Conservation (phyloP, 2,329 filamentous ascomycete species). For the Epichloe scottii region DNA sequence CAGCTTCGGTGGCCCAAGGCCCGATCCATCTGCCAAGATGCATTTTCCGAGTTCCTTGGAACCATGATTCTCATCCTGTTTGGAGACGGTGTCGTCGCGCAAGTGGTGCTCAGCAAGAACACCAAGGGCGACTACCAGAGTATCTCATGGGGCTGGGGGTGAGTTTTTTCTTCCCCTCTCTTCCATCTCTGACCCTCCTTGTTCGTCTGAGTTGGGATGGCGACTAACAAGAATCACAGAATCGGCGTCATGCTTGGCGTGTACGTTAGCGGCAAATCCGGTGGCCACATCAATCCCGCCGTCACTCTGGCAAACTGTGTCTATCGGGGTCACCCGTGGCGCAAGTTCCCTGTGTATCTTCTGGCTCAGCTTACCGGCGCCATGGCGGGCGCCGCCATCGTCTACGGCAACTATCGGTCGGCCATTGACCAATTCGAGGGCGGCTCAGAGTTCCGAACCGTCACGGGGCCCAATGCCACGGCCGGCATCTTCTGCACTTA, state of each 20-base stretch:
- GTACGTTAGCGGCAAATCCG: constrained; percentile 52
- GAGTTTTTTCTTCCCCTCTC: constrained; percentile 11
- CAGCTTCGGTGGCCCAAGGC: constrained; percentile 37
- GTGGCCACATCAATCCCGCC: constrained; percentile 58
- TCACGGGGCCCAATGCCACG: constrained; percentile 44
- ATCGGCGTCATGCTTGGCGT: constrained; percentile 58
- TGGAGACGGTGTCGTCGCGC: constrained; percentile 58
- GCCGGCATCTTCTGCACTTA: constrained; percentile 66
- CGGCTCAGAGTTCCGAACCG: constrained; percentile 45
- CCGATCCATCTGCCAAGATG: constrained; percentile 39
- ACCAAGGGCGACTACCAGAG: constrained; percentile 36
- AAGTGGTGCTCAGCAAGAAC: constrained; percentile 45
- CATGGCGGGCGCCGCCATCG: constrained; percentile 46
- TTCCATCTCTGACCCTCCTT: no score
- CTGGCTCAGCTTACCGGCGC: constrained; percentile 54
- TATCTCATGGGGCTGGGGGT: constrained; percentile 39
- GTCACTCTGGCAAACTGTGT: constrained; percentile 59
- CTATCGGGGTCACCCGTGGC: constrained; percentile 56
- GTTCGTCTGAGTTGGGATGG: no score
- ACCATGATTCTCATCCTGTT: constrained; percentile 58
- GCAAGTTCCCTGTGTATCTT: constrained; percentile 56
- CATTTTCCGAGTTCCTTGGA: constrained; percentile 55
- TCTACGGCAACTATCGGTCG: constrained; percentile 51
- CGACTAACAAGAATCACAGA: constrained; percentile 16
- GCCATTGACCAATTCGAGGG: constrained; percentile 56